Evolutionary conservation across 805 yeast species (phyloP), one percentile per base, ranked within the genome.

Genomic region (Saturnispora serradocipensis): DNA sequence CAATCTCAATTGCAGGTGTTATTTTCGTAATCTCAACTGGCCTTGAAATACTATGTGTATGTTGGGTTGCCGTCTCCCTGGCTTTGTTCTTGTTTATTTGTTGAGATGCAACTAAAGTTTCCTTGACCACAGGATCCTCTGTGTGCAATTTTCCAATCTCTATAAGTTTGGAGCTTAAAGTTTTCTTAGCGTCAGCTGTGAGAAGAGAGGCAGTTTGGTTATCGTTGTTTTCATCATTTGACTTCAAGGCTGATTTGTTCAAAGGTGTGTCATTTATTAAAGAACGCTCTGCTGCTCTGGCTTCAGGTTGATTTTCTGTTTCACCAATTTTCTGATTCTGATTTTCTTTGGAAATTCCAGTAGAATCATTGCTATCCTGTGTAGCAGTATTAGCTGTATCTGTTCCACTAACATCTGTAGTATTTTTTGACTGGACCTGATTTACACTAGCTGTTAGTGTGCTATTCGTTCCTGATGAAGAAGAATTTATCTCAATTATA

Each of bases 1-100:
- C 35, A 35, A 46, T 27, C 16, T 46, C 49, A 27, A 46, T 46
- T 5, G 49, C 49, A 24, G 49, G 49, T n/a, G 49, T 46, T 36
- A 46, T 46, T 25, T 46, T 40, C 15, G 44, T 40, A 4, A 24
- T 9, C n/a, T 25, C 13, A 18, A 20, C 42, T 18, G 44, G 18
- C 13, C 34, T 38, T 32, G 35, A 9, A 5, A 32, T 28, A 18
- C 18, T 45, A 8, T 30, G 39, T 10, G 25, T 13, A 16, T 32
- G 20, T 6, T 16, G n/a, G 6, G 28, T 45, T 24, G 20, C 16
- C 22, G 13, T 2, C 10, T 18, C 3, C 11, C 16, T 24, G 7
- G 20, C 24, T n/a, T 38, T 18, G 15, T 9, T 16, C 5, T 18
- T 5, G 9, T 16, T 16, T 18, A 11, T 11, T 20, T 18, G 22